These are phyloP conservation scores for Metschnikowia hibisci DNA, from an alignment of 805 yeast genomes.

Conservation along the genomic window DNA sequence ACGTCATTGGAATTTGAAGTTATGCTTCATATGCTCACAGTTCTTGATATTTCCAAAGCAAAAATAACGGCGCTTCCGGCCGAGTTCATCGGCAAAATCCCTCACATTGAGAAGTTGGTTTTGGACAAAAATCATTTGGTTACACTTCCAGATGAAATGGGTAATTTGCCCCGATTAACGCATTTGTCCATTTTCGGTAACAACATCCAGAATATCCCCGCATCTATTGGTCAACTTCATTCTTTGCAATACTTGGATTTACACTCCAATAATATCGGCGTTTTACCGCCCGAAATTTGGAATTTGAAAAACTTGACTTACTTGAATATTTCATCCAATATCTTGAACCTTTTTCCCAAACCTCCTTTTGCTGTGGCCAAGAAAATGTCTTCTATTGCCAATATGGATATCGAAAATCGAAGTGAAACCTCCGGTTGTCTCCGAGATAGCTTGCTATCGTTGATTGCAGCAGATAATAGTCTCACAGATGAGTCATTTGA, in stretches of 20 bases:
- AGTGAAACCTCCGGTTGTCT: slow-evolving; percentile 21
- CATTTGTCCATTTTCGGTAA: slow-evolving; percentile 71
- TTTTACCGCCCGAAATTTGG: slow-evolving; percentile 67
- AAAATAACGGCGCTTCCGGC: slow-evolving; percentile 71
- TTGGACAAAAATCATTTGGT: slow-evolving; percentile 82
- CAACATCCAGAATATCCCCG: slow-evolving; percentile 68
- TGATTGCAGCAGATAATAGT: slow-evolving; percentile 79
- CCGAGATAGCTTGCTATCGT: slow-evolving; percentile 49
- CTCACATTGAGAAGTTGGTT: slow-evolving; percentile 66
- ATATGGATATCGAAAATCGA: not conserved
- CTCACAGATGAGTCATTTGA: slow-evolving; percentile 75
- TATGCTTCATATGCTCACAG: slow-evolving; percentile 57
- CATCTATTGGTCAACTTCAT: slow-evolving; percentile 54
- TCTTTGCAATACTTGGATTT: slow-evolving; percentile 67
- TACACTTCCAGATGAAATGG: slow-evolving; percentile 66
- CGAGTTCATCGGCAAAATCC: slow-evolving; percentile 56
- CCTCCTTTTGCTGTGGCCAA: slow-evolving; percentile 37
- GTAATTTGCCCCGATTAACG: slow-evolving; percentile 53
- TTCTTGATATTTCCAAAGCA: slow-evolving; percentile 76
- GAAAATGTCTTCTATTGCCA: slow-evolving; percentile 28
- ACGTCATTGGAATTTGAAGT: slow-evolving; percentile 59
- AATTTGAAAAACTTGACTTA: slow-evolving; percentile 49
- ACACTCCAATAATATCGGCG: slow-evolving; percentile 78
- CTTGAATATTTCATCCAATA: slow-evolving; percentile 72
- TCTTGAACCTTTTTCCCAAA: slow-evolving; percentile 57